Percentiles rank a stretch among this genome's conserved stretches.
Evolutionary conservation across 2,329 filamentous ascomycete genomes (phyloP).

Genomic region (Talaromyces sp.): DNA sequence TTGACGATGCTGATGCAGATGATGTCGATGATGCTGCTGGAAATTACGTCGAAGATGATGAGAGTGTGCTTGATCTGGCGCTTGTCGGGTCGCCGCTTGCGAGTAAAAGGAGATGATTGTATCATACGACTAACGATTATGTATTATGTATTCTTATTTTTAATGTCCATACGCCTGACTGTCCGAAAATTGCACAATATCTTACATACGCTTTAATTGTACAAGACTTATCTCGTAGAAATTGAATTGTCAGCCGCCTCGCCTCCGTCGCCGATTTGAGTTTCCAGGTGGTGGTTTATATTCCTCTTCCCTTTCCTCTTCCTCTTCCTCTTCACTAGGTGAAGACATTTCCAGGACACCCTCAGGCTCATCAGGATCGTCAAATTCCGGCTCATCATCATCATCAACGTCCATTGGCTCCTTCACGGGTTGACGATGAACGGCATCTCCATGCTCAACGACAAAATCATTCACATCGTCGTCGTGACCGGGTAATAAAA

Average conservation of each 20-base stretch:
- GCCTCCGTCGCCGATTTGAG: slow-evolving; percentile 16
- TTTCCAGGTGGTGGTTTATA: slow-evolving; percentile 8
- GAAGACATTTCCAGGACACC: slow-evolving; percentile 23
- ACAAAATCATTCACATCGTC: slow-evolving; percentile 29
- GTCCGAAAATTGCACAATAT: not conserved
- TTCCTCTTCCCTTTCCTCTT: slow-evolving; percentile 13
- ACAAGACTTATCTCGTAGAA: not conserved
- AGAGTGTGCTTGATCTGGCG: slow-evolving; percentile 16
- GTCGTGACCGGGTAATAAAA: slow-evolving; percentile 23
- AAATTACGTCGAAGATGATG: slow-evolving; percentile 14
- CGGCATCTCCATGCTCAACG: slow-evolving; percentile 29
- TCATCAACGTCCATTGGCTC: slow-evolving; percentile 21
- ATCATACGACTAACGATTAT: slow-evolving; percentile 6
- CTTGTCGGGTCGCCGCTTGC: slow-evolving; percentile 19
- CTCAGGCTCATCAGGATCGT: slow-evolving; percentile 21
- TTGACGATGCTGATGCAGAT: slow-evolving; percentile 23
- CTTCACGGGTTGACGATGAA: not conserved
- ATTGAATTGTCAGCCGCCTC: slow-evolving; percentile 17
- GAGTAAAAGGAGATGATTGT: slow-evolving; percentile 18
- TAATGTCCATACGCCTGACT: not conserved
- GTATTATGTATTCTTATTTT: not conserved
- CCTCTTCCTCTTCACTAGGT: slow-evolving; percentile 11
- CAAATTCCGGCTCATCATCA: slow-evolving; percentile 14
- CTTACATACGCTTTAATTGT: not conserved
- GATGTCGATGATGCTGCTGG: slow-evolving; percentile 22